Evolutionary conservation across 75 land plant genomes (phyloP).

Genomic region (Cupressus sempervirens): DNA sequence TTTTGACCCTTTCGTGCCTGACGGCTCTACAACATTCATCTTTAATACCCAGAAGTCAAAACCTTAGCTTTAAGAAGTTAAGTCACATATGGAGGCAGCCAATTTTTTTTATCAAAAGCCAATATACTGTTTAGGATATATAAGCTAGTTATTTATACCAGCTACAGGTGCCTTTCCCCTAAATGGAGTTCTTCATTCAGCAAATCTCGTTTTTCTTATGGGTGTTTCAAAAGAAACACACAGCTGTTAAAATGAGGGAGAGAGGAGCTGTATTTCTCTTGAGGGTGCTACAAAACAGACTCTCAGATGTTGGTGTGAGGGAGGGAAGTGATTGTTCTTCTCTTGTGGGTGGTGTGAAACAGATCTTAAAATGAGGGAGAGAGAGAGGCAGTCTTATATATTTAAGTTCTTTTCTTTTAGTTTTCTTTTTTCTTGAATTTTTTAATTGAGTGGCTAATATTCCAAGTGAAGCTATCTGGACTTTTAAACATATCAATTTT

Average conservation of each 20-base stretch:
- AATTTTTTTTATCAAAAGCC: too few species aligned
- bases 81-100: too few species aligned
- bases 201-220: not conserved
- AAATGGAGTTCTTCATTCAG: not conserved
- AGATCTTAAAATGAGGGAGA: not conserved
- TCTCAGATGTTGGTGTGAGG: too few species aligned
- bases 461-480: not conserved
- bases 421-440: not conserved
- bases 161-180: not conserved
- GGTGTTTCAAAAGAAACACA: not conserved
- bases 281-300: not conserved
- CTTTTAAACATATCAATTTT: too few species aligned
- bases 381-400: not conserved
- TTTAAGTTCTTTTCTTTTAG: not conserved
- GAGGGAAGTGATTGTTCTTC: too few species aligned
- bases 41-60: too few species aligned
- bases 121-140: too few species aligned
- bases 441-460: not conserved
- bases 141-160: too few species aligned
- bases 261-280: not conserved
- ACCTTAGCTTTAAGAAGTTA: too few species aligned
- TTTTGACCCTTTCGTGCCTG: too few species aligned
- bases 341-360: too few species aligned
- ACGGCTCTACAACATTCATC: too few species aligned
- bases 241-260: not conserved